Percentiles rank a stretch among this genome's conserved stretches.
Conservation (phyloP, 1,284 basidiomycete species). For the Fomitiporia mediterranea region DNA sequence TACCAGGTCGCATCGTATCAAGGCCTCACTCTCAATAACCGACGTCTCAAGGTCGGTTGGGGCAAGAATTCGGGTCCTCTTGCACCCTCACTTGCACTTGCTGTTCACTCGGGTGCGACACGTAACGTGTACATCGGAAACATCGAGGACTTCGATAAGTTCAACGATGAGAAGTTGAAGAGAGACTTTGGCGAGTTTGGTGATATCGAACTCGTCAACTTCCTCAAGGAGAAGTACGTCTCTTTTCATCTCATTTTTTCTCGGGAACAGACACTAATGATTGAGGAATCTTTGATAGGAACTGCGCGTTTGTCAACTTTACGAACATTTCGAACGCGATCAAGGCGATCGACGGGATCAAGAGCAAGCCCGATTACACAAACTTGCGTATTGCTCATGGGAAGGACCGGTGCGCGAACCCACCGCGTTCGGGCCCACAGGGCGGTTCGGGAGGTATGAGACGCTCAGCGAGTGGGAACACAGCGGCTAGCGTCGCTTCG, state of each 20-base stretch:
- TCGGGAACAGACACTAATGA: not conserved
- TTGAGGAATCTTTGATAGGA: constrained; percentile 40
- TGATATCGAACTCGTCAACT: constrained; percentile 94
- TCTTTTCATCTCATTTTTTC: not conserved
- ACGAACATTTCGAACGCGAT: constrained; percentile 89
- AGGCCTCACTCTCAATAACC: constrained; percentile 85
- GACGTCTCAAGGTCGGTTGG: constrained; percentile 92
- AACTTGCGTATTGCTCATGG: constrained; percentile 86
- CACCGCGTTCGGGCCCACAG: constrained; percentile 76
- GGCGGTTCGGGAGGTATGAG: constrained; percentile 45
- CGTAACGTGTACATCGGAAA: constrained; percentile 94
- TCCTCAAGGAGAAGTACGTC: constrained; percentile 86
- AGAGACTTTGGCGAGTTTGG: constrained; percentile 90
- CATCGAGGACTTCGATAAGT: constrained; percentile 87
- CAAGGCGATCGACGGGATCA: constrained; percentile 92
- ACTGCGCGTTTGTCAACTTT: constrained; percentile 94
- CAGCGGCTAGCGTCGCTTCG: constrained; percentile 29
- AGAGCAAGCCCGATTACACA: constrained; percentile 79
- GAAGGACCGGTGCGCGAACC: constrained; percentile 92
- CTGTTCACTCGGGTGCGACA: constrained; percentile 86
- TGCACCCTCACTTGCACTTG: constrained; percentile 75
- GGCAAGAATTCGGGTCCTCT: constrained; percentile 88
- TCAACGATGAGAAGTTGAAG: constrained; percentile 81
- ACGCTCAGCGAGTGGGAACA: constrained; percentile 35
- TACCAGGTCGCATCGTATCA: constrained; percentile 86